Conservation (phyloP, 495 filamentous ascomycete species). For the Penicillium crystallinum region DNA sequence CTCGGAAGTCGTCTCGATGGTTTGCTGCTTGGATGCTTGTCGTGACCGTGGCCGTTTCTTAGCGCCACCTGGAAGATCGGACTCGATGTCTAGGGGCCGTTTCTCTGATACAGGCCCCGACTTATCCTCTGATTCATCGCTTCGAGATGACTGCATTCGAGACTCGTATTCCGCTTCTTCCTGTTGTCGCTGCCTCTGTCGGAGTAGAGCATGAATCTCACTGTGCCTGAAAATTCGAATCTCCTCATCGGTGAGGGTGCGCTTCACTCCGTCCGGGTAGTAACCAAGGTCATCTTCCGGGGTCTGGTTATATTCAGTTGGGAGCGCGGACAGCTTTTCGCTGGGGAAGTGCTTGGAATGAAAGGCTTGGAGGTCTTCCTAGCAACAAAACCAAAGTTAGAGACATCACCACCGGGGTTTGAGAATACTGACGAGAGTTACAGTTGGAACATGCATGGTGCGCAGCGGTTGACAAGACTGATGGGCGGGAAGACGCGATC, state of each 20-base stretch:
- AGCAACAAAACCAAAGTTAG: neutral
- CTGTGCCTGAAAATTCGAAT: slow-evolving; percentile 87
- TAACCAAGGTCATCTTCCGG: slow-evolving; percentile 77
- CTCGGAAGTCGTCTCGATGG: neutral
- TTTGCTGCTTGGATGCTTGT: neutral
- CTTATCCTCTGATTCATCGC: slow-evolving; percentile 12
- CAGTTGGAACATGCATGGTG: slow-evolving; percentile 33
- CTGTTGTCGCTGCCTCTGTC: slow-evolving; percentile 39
- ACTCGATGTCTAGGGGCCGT: neutral
- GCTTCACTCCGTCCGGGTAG: slow-evolving; percentile 83
- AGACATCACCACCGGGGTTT: slow-evolving; percentile 7
- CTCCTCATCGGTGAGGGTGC: slow-evolving; percentile 88
- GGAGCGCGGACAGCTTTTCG: slow-evolving; percentile 4
- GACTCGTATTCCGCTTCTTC: slow-evolving; percentile 30
- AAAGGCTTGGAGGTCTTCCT: slow-evolving; percentile 73
- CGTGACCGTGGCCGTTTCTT: neutral
- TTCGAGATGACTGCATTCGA: slow-evolving; percentile 4
- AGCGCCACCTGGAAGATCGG: neutral
- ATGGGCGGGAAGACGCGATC: slow-evolving; percentile 8
- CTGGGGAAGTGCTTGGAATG: slow-evolving; percentile 59
- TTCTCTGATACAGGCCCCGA: neutral
- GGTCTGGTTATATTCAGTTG: slow-evolving; percentile 30
- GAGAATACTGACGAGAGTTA: slow-evolving; percentile 47
- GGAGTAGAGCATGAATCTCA: slow-evolving; percentile 71
- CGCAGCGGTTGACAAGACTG: neutral